Conservation (phyloP, 2,329 filamentous ascomycete species). For the Harringtonia aguacate region DNA sequence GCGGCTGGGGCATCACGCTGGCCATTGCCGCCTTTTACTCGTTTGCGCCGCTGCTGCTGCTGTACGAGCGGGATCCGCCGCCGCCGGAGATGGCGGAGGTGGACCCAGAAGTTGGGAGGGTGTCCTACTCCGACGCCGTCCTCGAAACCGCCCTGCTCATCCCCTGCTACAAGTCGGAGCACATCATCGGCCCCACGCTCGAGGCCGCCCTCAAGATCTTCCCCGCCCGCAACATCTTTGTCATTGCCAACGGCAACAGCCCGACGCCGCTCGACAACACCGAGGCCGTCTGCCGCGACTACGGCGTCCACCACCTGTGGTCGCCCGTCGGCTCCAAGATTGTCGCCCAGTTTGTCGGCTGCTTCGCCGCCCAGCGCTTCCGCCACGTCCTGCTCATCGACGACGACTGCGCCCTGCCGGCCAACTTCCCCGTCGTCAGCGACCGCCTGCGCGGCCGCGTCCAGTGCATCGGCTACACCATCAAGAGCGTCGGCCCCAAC, state of each 20-base stretch:
- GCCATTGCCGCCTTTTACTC: background rate
- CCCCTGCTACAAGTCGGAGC: constrained; percentile 5
- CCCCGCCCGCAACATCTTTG: constrained; percentile 4
- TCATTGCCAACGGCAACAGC: constrained; percentile 6
- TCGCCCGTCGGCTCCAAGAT: constrained; percentile 7
- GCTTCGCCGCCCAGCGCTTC: constrained; percentile 2
- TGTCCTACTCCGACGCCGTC: background rate
- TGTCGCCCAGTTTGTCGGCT: constrained; percentile 6
- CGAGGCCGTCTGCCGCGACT: constrained; percentile 4
- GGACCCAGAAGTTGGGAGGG: background rate
- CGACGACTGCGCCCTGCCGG: constrained; percentile 7
- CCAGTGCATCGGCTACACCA: constrained; percentile 6
- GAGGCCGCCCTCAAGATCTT: constrained; percentile 4
- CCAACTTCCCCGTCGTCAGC: constrained; percentile 4
- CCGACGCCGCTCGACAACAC: constrained; percentile 5
- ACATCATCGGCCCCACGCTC: constrained; percentile 4
- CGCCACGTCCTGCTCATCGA: constrained; percentile 3
- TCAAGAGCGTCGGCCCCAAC: constrained; percentile 3
- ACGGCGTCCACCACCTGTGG: constrained; percentile 6
- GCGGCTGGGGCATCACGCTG: constrained; percentile 4
- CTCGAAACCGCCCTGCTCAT: constrained; percentile 5
- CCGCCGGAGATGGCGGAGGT: background rate
- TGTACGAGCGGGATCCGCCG: constrained; percentile 2
- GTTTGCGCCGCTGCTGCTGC: constrained; percentile 1
- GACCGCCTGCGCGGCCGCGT: constrained; percentile 2